Conservation (phyloP, 352 stramenopile genomes). For the Globisporangium emineosum region DNA sequence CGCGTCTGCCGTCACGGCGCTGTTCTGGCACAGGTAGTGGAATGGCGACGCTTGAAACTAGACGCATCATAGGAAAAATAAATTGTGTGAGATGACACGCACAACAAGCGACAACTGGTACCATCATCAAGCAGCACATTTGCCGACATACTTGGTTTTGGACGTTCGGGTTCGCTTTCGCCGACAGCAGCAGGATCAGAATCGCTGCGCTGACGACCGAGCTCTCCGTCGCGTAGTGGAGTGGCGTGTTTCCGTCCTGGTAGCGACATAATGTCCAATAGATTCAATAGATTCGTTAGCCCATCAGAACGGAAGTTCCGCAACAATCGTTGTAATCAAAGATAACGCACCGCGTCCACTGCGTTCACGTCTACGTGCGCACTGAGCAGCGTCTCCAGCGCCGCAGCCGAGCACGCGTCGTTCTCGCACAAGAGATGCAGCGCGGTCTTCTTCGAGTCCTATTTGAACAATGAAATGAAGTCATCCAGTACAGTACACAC, state of each 20-base stretch:
- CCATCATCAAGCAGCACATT: not conserved
- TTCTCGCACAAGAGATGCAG: constrained; percentile 80
- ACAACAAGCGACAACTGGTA: not conserved
- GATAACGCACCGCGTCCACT: constrained; percentile 39
- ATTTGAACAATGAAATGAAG: too few relatives aligned
- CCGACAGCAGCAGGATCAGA: constrained; percentile 38
- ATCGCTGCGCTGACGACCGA: constrained; percentile 27
- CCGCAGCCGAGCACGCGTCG: constrained; percentile 32
- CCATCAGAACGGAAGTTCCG: not conserved
- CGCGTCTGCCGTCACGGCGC: constrained; percentile 33
- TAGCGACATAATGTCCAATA: not conserved
- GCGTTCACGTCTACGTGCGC: constrained; percentile 35
- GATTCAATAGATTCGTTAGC: not conserved
- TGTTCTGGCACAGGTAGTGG: constrained; percentile 76
- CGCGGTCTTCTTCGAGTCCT: constrained; percentile 53
- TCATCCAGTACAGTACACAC: too few relatives aligned
- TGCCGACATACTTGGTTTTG: constrained; percentile 52
- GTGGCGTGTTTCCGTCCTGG: constrained; percentile 60
- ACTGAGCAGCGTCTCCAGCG: constrained; percentile 43
- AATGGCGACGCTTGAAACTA: constrained; percentile 75
- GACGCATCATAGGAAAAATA: not conserved
- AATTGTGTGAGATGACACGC: not conserved
- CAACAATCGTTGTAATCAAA: too few relatives aligned
- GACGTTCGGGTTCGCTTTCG: constrained; percentile 49
- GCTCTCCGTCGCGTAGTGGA: constrained; percentile 70